Conservation (phyloP, 2,329 filamentous ascomycete species). For the Hypoxylon sp. region DNA sequence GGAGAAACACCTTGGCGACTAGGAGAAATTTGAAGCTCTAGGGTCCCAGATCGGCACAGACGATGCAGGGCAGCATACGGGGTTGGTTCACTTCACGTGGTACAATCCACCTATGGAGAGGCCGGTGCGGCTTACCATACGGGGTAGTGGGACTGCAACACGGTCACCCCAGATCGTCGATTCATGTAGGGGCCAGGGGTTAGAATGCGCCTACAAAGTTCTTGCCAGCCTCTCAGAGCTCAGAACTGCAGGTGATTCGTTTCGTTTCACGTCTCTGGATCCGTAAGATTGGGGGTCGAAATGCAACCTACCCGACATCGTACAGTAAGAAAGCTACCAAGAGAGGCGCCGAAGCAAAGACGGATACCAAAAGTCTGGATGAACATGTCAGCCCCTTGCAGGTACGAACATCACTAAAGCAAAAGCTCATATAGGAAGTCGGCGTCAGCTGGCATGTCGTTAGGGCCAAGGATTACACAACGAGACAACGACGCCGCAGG, state of each 20-base stretch:
- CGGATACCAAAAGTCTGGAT: slow-evolving; percentile 22
- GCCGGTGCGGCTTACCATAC: slow-evolving; percentile 24
- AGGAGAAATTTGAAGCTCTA: slow-evolving; percentile 9
- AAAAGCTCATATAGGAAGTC: slow-evolving; percentile 1
- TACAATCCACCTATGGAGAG: slow-evolving; percentile 8
- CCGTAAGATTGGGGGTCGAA: slow-evolving; percentile 29
- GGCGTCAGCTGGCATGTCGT: slow-evolving; percentile 12
- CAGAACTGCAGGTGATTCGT: slow-evolving; percentile 15
- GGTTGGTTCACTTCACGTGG: slow-evolving; percentile 25
- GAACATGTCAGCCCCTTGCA: slow-evolving; percentile 28
- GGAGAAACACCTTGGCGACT: slow-evolving; percentile 1
- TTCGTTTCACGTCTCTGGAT: slow-evolving; percentile 33
- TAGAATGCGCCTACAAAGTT: not conserved
- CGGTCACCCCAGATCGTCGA: slow-evolving; percentile 37
- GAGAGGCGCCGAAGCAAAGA: slow-evolving; percentile 7
- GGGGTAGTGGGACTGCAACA: slow-evolving; percentile 28
- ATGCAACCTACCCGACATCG: slow-evolving; percentile 17
- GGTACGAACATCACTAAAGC: slow-evolving; percentile 1
- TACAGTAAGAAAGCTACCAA: slow-evolving; percentile 18
- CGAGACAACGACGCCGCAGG: slow-evolving; percentile 19
- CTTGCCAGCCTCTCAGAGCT: slow-evolving; percentile 13
- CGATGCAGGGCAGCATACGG: slow-evolving; percentile 17
- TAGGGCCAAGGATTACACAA: slow-evolving; percentile 21
- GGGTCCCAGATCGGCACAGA: slow-evolving; percentile 17
- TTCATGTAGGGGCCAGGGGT: slow-evolving; percentile 26